These are phyloP conservation scores for Chamaecyparis obtusa DNA, from an alignment of 75 land plant genomes.

Conservation along the genomic window DNA sequence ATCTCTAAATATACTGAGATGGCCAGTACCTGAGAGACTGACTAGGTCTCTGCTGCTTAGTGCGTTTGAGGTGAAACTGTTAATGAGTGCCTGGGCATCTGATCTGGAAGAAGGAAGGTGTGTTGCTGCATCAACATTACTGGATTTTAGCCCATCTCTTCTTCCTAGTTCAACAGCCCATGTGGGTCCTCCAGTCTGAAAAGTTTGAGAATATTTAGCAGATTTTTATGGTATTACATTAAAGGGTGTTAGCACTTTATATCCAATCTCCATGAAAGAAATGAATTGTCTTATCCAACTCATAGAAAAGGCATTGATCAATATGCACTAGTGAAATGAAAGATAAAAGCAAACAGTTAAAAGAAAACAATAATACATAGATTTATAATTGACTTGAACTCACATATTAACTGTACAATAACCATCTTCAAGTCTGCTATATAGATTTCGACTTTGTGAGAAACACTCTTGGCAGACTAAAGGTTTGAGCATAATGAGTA, in stretches of 20 bases:
- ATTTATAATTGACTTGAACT: neutral
- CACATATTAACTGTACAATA: too few relatives aligned
- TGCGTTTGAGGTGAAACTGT: neutral
- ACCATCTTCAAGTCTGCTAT: too few relatives aligned
- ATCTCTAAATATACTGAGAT: neutral
- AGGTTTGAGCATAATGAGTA: too few relatives aligned
- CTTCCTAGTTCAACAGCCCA: conserved; percentile 4
- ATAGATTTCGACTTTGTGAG: too few relatives aligned
- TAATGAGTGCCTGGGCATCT: neutral
- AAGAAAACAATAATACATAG: neutral
- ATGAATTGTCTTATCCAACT: too few relatives aligned
- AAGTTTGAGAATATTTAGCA: neutral
- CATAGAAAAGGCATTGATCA: too few relatives aligned
- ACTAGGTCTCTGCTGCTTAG: neutral
- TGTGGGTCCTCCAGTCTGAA: neutral
- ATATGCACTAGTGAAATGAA: too few relatives aligned
- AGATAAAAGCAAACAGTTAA: too few relatives aligned
- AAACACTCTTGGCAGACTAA: too few relatives aligned
- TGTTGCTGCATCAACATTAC: neutral
- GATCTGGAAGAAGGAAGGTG: neutral
- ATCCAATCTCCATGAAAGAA: neutral
- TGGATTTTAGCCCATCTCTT: neutral
- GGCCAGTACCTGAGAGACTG: neutral
- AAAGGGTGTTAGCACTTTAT: neutral
- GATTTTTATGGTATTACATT: neutral